Conservation (phyloP, 495 filamentous ascomycete genomes). For the Durotheca rogersii region DNA sequence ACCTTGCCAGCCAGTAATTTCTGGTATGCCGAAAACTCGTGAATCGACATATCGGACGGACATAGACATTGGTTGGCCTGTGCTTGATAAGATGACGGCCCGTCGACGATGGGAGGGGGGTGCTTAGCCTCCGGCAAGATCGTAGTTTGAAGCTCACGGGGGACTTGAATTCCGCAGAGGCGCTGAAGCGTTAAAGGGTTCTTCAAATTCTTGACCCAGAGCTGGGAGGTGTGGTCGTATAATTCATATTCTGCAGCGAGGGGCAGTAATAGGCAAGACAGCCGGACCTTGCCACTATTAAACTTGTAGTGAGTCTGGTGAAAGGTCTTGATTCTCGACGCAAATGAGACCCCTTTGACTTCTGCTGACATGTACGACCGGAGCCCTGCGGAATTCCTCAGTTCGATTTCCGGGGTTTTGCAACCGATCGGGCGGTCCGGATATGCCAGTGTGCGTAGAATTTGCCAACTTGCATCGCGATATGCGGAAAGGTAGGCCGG, state of each 20-base stretch:
- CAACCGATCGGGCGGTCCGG: slow-evolving; percentile 1
- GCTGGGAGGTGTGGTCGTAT: slow-evolving; percentile 23
- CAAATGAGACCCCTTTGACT: slow-evolving; percentile 26
- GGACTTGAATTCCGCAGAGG: slow-evolving; percentile 39
- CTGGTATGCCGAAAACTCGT: slow-evolving; percentile 56
- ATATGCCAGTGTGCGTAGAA: slow-evolving; percentile 31
- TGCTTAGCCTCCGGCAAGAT: slow-evolving; percentile 12
- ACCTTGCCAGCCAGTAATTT: slow-evolving; percentile 45
- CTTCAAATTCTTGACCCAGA: slow-evolving; percentile 38
- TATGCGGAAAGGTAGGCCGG: slow-evolving; percentile 43
- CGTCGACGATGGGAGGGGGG: slow-evolving; percentile 31
- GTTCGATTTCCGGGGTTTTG: slow-evolving; percentile 15
- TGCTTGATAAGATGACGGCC: slow-evolving; percentile 55
- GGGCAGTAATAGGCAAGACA: slow-evolving; percentile 22
- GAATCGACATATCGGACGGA: slow-evolving; percentile 45
- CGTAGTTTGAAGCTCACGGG: slow-evolving; percentile 29
- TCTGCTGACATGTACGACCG: slow-evolving; percentile 4
- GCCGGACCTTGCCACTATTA: slow-evolving; percentile 11
- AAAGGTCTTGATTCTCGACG: slow-evolving; percentile 38
- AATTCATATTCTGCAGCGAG: slow-evolving; percentile 26
- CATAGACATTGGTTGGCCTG: slow-evolving; percentile 56
- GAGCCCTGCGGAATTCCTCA: slow-evolving; percentile 26
- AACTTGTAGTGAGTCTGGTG: slow-evolving; percentile 39
- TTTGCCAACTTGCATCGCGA: slow-evolving; percentile 48
- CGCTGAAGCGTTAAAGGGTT: slow-evolving; percentile 40